These are phyloP conservation scores for Inonotus obliquus DNA, from an alignment of 1,284 basidiomycete species.

Conservation along the genomic window DNA sequence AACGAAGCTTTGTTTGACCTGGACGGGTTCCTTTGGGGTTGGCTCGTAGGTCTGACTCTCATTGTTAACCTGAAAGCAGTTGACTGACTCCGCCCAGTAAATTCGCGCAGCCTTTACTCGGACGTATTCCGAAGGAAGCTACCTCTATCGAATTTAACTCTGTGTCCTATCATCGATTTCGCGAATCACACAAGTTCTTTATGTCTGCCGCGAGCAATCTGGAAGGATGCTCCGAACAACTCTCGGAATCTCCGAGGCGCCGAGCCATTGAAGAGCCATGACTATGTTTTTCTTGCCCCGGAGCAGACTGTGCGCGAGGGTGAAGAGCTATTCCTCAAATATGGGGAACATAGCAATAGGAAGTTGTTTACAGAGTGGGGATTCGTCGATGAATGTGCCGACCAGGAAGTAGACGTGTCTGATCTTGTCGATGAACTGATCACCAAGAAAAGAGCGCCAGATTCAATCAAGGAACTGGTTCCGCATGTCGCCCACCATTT, in stretches of 20 bases:
- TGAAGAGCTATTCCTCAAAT: constrained; percentile 69
- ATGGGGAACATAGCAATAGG: constrained; percentile 71
- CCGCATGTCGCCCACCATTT: constrained; percentile 70
- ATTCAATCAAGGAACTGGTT: constrained; percentile 47
- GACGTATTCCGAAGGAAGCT: constrained; percentile 50
- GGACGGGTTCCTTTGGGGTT: constrained; percentile 71
- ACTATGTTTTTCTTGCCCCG: constrained; percentile 51
- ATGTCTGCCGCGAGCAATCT: constrained; percentile 37
- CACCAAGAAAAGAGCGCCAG: constrained; percentile 30
- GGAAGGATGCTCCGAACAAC: constrained; percentile 18
- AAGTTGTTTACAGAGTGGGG: constrained; percentile 83
- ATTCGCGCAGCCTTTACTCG: constrained; percentile 82
- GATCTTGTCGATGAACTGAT: constrained; percentile 50
- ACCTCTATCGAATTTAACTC: constrained; percentile 70
- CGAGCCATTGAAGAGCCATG: constrained; percentile 26
- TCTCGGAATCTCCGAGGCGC: neutral
- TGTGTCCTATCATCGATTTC: constrained; percentile 84
- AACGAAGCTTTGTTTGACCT: constrained; percentile 7
- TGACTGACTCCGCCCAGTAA: constrained; percentile 47
- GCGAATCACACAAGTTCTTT: constrained; percentile 62
- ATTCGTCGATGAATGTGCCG: constrained; percentile 47
- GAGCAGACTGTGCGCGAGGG: constrained; percentile 37
- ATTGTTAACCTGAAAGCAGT: constrained; percentile 6
- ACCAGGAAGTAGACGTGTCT: constrained; percentile 59
- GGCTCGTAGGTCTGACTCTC: constrained; percentile 67